Evolutionary conservation across 2,329 filamentous ascomycete genomes (phyloP).

Genomic region (Aspergillus sp.): DNA sequence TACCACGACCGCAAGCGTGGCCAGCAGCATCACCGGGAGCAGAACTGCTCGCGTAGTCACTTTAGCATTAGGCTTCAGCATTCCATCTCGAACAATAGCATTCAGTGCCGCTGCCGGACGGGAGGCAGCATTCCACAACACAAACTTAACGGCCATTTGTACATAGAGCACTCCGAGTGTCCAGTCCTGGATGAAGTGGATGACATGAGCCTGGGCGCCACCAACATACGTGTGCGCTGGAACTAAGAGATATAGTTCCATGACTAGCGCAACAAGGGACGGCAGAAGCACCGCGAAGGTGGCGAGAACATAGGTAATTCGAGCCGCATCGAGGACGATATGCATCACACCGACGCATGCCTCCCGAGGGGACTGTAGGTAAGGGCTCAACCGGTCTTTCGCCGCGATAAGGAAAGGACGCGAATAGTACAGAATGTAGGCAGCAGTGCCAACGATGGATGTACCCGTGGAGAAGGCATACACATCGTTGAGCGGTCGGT

Average conservation of each 20-base stretch:
- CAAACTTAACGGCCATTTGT: constrained; percentile 72
- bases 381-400: constrained; percentile 27
- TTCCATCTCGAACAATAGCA: constrained; percentile 72
- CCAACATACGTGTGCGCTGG: constrained; percentile 78
- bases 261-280: constrained; percentile 72
- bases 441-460: constrained; percentile 71
- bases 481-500: constrained; percentile 82
- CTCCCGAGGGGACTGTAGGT: constrained; percentile 35
- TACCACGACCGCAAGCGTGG: constrained; percentile 61
- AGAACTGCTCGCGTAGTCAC: constrained; percentile 85
- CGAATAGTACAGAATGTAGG: constrained; percentile 62
- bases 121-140: constrained; percentile 68
- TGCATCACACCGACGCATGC: constrained; percentile 25
- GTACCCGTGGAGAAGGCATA: constrained; percentile 93
- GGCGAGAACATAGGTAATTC: constrained; percentile 72
- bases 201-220: constrained; percentile 41
- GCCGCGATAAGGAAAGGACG: constrained; percentile 25
- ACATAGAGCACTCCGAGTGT: constrained; percentile 89
- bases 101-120: constrained; percentile 73
- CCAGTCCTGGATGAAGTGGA: constrained; percentile 91
- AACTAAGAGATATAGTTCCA: constrained; percentile 86
- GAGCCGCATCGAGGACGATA: constrained; percentile 40
- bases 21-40: constrained; percentile 69
- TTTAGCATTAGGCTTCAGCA: constrained; percentile 73
- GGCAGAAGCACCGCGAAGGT: constrained; percentile 79